These are phyloP conservation scores for Phytophthora idaei DNA, from an alignment of 352 stramenopile genomes.

Conservation along the genomic window DNA sequence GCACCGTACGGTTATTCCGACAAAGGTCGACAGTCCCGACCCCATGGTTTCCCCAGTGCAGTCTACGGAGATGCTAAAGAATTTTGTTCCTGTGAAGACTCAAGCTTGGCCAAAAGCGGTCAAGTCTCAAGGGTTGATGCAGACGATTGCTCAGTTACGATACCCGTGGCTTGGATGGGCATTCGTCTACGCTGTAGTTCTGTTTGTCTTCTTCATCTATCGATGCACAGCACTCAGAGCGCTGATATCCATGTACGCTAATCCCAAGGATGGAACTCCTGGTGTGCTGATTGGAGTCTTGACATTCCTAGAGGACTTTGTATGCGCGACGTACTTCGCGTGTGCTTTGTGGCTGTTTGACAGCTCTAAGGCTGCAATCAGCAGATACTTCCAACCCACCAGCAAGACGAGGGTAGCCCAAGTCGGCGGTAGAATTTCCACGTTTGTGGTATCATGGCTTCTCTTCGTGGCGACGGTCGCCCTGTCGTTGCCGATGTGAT, in stretches of 20 bases:
- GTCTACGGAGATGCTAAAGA: no score
- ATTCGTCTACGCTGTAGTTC: conserved; percentile 31
- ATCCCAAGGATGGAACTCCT: conserved; percentile 18
- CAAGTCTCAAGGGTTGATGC: no score
- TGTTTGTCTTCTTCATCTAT: conserved; percentile 44
- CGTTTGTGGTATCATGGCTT: conserved; percentile 38
- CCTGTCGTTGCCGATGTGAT: conserved; percentile 45
- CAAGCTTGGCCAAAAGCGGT: no score
- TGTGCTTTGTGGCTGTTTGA: conserved; percentile 13
- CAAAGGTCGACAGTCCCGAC: no score
- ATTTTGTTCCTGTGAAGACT: no score
- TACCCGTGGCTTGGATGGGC: conserved; percentile 42
- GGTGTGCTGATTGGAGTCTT: conserved; percentile 21
- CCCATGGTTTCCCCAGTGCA: no score
- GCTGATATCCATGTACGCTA: background rate
- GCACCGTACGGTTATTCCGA: no score
- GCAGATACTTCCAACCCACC: no score
- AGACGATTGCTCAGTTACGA: no score
- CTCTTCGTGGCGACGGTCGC: conserved; percentile 32
- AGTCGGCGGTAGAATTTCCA: conserved; percentile 18
- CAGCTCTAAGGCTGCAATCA: background rate
- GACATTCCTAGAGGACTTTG: conserved; percentile 46
- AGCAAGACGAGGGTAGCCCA: no score
- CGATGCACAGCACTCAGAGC: conserved; percentile 24
- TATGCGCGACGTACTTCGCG: conserved; percentile 33